phyloP scores from a whole-genome alignment of 768 basidiomycete species.

The Collybia sp. region DNA sequence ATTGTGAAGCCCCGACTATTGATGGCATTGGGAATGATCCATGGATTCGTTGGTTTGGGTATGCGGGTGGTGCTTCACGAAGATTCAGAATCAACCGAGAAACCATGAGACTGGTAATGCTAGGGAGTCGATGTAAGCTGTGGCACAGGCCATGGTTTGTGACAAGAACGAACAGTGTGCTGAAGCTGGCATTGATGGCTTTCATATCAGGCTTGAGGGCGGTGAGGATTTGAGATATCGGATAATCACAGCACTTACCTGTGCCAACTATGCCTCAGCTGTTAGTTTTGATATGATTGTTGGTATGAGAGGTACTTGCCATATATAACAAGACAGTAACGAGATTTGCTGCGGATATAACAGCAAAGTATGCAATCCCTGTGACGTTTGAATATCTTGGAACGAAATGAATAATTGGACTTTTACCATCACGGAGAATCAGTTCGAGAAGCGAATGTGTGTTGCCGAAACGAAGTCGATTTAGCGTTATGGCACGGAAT shows the following conservation, averaged over 20 bases:
- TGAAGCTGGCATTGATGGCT: constrained; percentile 33
- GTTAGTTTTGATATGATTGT: not conserved
- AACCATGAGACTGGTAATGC: constrained; percentile 32
- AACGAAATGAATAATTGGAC: not conserved
- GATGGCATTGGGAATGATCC: too few species aligned
- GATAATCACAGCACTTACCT: constrained; percentile 10
- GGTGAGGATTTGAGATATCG: not conserved
- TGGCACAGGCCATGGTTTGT: not conserved
- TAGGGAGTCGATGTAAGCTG: constrained; percentile 1
- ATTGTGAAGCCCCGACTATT: too few species aligned
- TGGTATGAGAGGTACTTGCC: constrained; percentile 12
- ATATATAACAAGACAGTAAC: constrained; percentile 26
- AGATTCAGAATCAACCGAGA: constrained; percentile 33
- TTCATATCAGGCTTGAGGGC: constrained; percentile 24
- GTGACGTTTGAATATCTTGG: not conserved
- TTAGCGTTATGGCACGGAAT: constrained; percentile 17
- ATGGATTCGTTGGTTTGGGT: too few species aligned
- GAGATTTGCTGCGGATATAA: constrained; percentile 28
- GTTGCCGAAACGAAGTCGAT: constrained; percentile 9
- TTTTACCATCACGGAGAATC: constrained; percentile 29
- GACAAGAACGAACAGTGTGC: constrained; percentile 19
- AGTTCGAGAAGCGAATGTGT: constrained; percentile 18
- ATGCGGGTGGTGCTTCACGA: constrained; percentile 4
- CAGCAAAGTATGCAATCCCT: constrained; percentile 29
- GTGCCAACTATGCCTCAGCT: constrained; percentile 15